Evolutionary conservation across 2,329 filamentous ascomycete genomes (phyloP), one percentile per base, ranked within the genome.

Genomic region (Xenoacremonium recifei): DNA sequence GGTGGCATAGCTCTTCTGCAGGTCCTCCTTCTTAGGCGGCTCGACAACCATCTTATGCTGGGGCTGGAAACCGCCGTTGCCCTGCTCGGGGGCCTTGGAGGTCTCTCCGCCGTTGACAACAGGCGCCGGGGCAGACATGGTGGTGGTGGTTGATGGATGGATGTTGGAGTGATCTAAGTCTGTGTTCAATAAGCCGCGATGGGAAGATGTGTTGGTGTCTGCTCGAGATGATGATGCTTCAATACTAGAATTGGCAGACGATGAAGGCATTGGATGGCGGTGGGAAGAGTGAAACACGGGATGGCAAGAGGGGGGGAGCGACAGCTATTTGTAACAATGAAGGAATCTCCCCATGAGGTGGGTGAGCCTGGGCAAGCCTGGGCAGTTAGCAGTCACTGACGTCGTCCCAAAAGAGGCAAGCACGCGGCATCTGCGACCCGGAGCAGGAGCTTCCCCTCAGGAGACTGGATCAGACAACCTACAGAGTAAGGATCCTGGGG

Each of bases 1-100:
- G 39, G 69, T 73, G 6, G 89, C 89, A 65, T 93, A 93, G 61
- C 79, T 87, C 43, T 83, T 83, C 70, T 96, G 90, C 10, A 97
- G 76, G 60, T 96, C 92, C 54, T 90, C 87, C 57, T 84, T 77
- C 46, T 82, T 80, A 13, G 92, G 89, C 17, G 89, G 91, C 61
- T 91, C 79, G 35, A 96, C 90, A 4, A 72, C 67, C 69, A 90
- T 85, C 56, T 81, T 67, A 30, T 69, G 68, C 62, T 76, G 67
- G 11, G 72, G 55, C 35, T 71, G 69, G 62, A 81, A 77, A 47
- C 75, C 75, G 35, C 59, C 59, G 29, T 44, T 55, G 39, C 45
- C 50, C 11, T 13, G n/a, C 18, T 23, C 21, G 37, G 58, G 47
- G 11, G 60, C 57, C 53, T 65, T 63, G 42, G 57, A 52, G 40